These are phyloP conservation scores for Termitomyces sp. DNA, from an alignment of 768 basidiomycete genomes.

Conservation along the genomic window DNA sequence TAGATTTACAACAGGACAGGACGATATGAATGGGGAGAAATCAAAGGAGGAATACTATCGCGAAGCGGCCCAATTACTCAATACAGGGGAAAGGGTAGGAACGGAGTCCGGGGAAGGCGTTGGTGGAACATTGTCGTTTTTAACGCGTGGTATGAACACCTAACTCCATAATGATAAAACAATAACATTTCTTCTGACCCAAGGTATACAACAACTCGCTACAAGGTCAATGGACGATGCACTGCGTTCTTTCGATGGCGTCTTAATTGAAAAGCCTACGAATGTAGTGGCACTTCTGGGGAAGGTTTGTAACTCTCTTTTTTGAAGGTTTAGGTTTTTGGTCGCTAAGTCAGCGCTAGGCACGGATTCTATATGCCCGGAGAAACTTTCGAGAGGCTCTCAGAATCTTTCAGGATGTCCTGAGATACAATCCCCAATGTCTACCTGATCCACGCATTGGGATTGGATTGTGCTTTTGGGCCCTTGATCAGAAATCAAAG, in stretches of 20 bases:
- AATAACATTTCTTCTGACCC: not conserved
- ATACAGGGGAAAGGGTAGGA: constrained; percentile 51
- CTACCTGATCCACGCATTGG: constrained; percentile 93
- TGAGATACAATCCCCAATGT: constrained; percentile 74
- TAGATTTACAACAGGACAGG: constrained; percentile 47
- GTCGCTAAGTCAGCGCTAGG: constrained; percentile 38
- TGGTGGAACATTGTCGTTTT: constrained; percentile 53
- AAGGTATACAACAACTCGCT: constrained; percentile 82
- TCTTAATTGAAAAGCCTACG: constrained; percentile 74
- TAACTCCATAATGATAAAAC: not conserved
- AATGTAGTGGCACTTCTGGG: constrained; percentile 87
- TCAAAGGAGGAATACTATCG: constrained; percentile 66
- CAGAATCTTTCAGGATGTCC: constrained; percentile 80
- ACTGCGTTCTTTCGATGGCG: constrained; percentile 73
- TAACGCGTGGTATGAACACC: constrained; percentile 60
- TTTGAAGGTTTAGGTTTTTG: not conserved
- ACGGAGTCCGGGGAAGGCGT: constrained; percentile 59
- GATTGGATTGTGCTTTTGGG: constrained; percentile 92
- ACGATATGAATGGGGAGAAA: constrained; percentile 54
- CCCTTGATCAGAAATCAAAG: constrained; percentile 75
- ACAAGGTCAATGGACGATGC: constrained; percentile 82
- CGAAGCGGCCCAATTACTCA: constrained; percentile 68
- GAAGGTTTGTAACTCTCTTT: constrained; percentile 48
- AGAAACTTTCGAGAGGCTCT: constrained; percentile 78
- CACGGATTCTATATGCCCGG: constrained; percentile 79